These are phyloP conservation scores for Teunomyces tritomae DNA, from an alignment of 805 yeast species.

Conservation along the genomic window DNA sequence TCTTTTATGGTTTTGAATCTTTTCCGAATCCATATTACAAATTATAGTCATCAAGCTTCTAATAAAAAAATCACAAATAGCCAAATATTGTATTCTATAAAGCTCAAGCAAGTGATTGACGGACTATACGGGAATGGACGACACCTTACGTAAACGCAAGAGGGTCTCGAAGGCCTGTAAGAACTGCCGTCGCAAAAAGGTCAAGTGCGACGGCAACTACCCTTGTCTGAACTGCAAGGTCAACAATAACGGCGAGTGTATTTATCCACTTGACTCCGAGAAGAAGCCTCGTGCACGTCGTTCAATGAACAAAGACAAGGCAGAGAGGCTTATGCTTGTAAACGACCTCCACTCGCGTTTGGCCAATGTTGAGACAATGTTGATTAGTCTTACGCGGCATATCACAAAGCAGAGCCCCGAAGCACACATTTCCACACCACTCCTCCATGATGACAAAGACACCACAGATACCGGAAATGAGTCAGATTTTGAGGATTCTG, in stretches of 20 bases:
- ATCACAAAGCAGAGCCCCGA: constrained; percentile 6
- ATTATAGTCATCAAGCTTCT: not conserved
- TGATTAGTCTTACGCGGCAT: constrained; percentile 14
- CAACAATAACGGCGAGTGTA: constrained; percentile 15
- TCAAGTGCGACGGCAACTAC: constrained; percentile 35
- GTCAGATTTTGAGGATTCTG: not conserved
- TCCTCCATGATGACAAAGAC: constrained; percentile 9
- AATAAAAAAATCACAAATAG: not conserved
- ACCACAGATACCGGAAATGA: constrained; percentile 12
- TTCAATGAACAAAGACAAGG: not conserved
- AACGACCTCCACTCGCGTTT: constrained; percentile 12
- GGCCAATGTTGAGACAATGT: constrained; percentile 13
- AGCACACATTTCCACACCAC: constrained; percentile 2
- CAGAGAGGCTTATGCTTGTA: constrained; percentile 1
- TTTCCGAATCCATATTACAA: not conserved
- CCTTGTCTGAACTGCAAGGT: constrained; percentile 21
- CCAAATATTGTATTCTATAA: not conserved
- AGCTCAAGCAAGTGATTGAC: too few relatives aligned
- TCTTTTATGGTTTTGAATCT: not conserved
- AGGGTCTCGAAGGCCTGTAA: constrained; percentile 38
- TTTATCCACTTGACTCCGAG: constrained; percentile 16
- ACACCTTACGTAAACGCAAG: constrained; percentile 1
- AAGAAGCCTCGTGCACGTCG: constrained; percentile 12
- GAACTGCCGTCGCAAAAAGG: constrained; percentile 41
- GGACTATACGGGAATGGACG: not conserved